Base-by-base conservation (phyloP, 2,329 filamentous ascomycete genomes). In the Geosmithia putterillii region DNA sequence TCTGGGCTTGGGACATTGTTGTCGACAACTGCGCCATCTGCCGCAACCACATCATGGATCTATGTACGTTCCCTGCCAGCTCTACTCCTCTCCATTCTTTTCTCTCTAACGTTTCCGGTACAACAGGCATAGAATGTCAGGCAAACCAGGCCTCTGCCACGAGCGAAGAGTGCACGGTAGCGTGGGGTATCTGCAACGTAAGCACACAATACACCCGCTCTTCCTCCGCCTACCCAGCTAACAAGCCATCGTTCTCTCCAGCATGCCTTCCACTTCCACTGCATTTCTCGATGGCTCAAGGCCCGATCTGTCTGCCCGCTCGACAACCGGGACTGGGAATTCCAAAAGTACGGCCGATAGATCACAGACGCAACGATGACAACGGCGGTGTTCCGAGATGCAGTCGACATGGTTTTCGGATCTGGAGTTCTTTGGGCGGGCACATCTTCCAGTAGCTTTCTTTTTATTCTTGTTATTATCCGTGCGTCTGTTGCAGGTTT, bases 231-330 rank as follows among this genome's bases (percentile, higher is more conserved):
- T 21, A 15, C 22, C 7, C 15, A 21, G 22, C 68, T 72, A 55
- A 72, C 52, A 36, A 32, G 17, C 47, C 23, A 48, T 14, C 25
- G 25, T 38, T 25, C 12, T 39, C 17, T 38, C 37, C 38, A 98
- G 92, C 92, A 98, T 60, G 92, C 92, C 23, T 98, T 98, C 74
- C 92, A 98, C 66, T 98, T 98, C 69, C 92, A 98, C 70, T 98
- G 92, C 71, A 98, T 98, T 60, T 96, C 92, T 12, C 79, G 92
- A 66, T 98, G 92, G 92, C 73, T 98, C 46, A 98, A 98, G 74
- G 95, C 92, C n/a, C 82, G 92, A 59, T 92, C 96, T 61, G 92
- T 98, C 41, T 98, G 92, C 60, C 92, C 92, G 15, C 72, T 98
- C 38, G 92, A 98, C 68, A 98, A 98, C 69, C 75, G 90, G 55